phyloP scores from a whole-genome alignment of 2,329 filamentous ascomycete genomes.

The Penicillium frequentans region DNA sequence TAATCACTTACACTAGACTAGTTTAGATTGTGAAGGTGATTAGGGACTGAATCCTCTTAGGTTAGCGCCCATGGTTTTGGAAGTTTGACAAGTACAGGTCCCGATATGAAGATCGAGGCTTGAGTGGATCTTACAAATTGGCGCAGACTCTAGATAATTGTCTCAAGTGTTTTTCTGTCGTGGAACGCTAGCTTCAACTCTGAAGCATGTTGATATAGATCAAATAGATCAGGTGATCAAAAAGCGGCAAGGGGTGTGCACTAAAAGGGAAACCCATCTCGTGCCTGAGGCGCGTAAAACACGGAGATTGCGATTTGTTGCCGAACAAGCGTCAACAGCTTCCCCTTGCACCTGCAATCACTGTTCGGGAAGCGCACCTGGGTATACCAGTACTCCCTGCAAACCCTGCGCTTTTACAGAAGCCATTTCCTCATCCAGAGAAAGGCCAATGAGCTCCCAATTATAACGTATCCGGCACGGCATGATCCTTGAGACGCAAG shows the following conservation, averaged over 20 bases:
- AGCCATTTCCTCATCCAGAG: not conserved
- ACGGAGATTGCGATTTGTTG: constrained; percentile 20
- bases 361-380: not conserved
- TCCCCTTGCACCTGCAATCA: constrained; percentile 1
- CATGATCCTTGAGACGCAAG: not conserved
- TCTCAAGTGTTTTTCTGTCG: no score
- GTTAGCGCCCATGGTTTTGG: no score
- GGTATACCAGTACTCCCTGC: not conserved
- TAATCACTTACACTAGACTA: no score
- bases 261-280: not conserved
- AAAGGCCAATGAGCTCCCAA: not conserved
- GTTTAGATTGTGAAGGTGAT: no score
- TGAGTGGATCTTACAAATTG: no score
- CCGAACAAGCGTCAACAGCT: constrained; percentile 20
- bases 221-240: not conserved
- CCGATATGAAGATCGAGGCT: no score
- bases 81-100: no score
- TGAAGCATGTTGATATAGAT: no score
- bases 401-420: not conserved
- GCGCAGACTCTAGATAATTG: no score
- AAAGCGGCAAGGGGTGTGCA: not conserved
- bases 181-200: no score
- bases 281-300: constrained; percentile 28
- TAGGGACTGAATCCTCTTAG: no score
- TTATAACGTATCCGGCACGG: not conserved